Percentiles rank a stretch among this genome's conserved stretches.
Conservation (phyloP, 257 asterid genomes). For the Capsicum rhomboideum region DNA sequence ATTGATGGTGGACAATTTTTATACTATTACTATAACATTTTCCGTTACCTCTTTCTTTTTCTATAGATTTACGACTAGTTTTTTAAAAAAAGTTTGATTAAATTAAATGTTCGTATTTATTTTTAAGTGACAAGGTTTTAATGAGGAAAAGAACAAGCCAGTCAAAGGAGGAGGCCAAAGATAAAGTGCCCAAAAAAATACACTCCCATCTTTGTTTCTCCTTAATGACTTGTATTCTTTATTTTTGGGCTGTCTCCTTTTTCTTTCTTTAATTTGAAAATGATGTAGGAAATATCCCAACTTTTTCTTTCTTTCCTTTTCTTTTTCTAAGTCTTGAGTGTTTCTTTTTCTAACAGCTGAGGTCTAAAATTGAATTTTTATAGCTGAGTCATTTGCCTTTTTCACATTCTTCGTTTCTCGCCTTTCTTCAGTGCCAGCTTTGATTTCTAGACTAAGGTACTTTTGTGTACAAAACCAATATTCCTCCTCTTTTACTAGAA, state of each 20-base stretch:
- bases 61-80: not conserved
- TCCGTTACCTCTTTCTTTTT: not conserved
- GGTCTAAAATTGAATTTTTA: not conserved
- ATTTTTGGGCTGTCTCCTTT: not conserved
- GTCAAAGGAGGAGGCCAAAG: not conserved
- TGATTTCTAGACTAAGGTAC: not conserved
- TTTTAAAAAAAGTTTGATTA: not conserved
- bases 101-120: not conserved
- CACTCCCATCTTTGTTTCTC: not conserved
- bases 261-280: slow-evolving; percentile 3
- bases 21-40: not conserved
- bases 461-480: not conserved
- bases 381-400: not conserved
- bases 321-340: not conserved
- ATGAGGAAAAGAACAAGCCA: not conserved
- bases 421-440: not conserved
- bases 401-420: not conserved
- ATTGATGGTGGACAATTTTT: not conserved
- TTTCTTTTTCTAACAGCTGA: not conserved
- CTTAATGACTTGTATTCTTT: not conserved
- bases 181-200: not conserved
- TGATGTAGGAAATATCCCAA: not conserved
- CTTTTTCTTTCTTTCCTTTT: not conserved
- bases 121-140: not conserved
- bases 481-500: not conserved